Percentiles rank a stretch among this genome's conserved stretches.
Evolutionary conservation across 2,329 filamentous ascomycete species (phyloP).

Genomic region (Knufia petricola): DNA sequence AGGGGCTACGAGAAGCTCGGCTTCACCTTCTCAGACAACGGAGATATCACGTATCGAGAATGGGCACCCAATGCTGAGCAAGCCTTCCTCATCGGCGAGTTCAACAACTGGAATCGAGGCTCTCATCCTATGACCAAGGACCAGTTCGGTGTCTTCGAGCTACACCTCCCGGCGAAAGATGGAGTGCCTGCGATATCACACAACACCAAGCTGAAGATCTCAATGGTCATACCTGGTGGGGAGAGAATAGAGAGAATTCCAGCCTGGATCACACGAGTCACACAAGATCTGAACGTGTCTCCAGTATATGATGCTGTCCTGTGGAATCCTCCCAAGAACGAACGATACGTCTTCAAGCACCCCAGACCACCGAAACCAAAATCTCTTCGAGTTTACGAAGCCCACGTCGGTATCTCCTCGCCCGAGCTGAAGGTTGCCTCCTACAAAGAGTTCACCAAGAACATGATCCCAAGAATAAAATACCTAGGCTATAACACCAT

Average conservation of each 20-base stretch:
- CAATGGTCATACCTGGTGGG: conserved; percentile 67
- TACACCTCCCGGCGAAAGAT: conserved; percentile 61
- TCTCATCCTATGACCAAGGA: conserved; percentile 83
- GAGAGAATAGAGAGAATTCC: conserved; percentile 80
- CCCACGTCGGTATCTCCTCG: conserved; percentile 95
- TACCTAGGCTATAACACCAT: conserved; percentile 92
- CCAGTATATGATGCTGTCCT: conserved; percentile 91
- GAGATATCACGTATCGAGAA: conserved; percentile 84
- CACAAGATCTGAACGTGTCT: conserved; percentile 80
- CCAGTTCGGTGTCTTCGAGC: conserved; percentile 76
- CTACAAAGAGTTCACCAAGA: conserved; percentile 93
- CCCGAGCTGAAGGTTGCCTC: conserved; percentile 80
- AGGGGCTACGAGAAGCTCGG: conserved; percentile 79
- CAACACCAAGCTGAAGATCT: conserved; percentile 94
- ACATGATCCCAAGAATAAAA: conserved; percentile 85
- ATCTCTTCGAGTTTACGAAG: conserved; percentile 90
- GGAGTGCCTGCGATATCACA: conserved; percentile 75
- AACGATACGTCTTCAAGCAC: conserved; percentile 80
- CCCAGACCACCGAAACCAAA: conserved; percentile 68
- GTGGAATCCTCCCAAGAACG: conserved; percentile 77
- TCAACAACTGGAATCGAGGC: conserved; percentile 82
- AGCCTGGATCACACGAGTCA: conserved; percentile 95
- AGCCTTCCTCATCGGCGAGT: conserved; percentile 85
- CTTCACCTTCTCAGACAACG: conserved; percentile 69
- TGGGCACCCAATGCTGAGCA: conserved; percentile 87